A percentile compares a stretch with the other conserved stretches of the same genome.
Conservation (phyloP, 495 filamentous ascomycete species). For the Entonaema liquescens region DNA sequence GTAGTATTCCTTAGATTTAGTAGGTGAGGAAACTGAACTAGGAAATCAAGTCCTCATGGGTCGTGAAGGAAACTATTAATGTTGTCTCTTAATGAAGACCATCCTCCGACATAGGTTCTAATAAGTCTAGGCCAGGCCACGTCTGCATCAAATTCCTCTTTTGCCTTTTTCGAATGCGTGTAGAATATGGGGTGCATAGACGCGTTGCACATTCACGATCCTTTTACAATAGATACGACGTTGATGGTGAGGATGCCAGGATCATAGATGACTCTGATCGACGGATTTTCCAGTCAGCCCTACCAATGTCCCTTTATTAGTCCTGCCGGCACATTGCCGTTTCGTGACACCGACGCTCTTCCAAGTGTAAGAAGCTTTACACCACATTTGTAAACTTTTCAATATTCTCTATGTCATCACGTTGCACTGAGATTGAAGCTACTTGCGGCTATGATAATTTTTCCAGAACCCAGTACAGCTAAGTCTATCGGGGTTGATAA, state of each 20-base stretch:
- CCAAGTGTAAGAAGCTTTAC: constrained; percentile 1
- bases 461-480: constrained; percentile 34
- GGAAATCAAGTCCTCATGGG: neutral
- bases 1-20: neutral
- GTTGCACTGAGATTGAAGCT: constrained; percentile 22
- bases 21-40: constrained; percentile 2
- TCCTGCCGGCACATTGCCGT: constrained; percentile 3
- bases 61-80: neutral
- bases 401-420: constrained; percentile 23
- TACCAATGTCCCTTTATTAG: constrained; percentile 20
- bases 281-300: constrained; percentile 26
- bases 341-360: neutral
- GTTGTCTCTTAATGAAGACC: neutral
- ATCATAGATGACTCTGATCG: neutral
- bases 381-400: constrained; percentile 3
- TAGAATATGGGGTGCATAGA: constrained; percentile 6
- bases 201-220: constrained; percentile 21
- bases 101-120: too few species aligned
- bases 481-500: constrained; percentile 37
- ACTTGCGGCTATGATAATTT: constrained; percentile 28
- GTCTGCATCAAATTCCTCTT: neutral
- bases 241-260: neutral
- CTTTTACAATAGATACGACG: neutral
- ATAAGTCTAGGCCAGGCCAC: neutral
- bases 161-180: neutral